Evolutionary conservation across 2,329 filamentous ascomycete species (phyloP), one percentile per base, ranked within the genome.

Genomic region (Magnaporthiopsis poae): DNA sequence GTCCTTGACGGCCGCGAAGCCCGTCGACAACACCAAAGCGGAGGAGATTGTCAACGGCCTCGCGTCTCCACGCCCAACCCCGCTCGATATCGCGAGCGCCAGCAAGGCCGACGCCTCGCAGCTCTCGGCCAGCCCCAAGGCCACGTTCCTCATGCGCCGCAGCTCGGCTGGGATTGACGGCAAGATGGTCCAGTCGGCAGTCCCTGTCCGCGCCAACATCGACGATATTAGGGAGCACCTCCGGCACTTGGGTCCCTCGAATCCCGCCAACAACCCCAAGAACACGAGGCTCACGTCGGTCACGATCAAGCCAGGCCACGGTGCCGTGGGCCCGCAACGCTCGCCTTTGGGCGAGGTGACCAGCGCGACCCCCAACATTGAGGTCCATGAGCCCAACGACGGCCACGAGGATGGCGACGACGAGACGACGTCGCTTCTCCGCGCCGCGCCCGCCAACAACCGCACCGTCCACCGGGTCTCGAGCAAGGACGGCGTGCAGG

Each of bases 161-260:
- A 81, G 80, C 68, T 88, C 85, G 3, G 77, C 80, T 59, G 84
- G 82, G 4, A 76, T 80, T 1, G 85, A 88, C 65, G 84, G 84
- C 29, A 80, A 80, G 63, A 70, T 78, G 35, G 74, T 80, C n/a
- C 78, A 76, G 59, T 77, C 78, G 0, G 78, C 81, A 0, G 79
- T 88, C 8, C 79, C 86, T 1, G 79, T 88, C 5, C 83, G 86
- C 70, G 83, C 85, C 5, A 88, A 86, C 65, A 78, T 87, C 36
- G 81, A 85, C 65, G 86, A 89, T 65, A 85, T 88, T 78, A 82
- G 81, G 71, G 82, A 86, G 71, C 85, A 88, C 70, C 78, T 90
- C 61, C 87, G 86, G 69, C 83, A 86, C 69, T 82, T 90, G 0
- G 87, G 87, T 0, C 88, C 88, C 0, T 88, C 87, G 0, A 90